Evolutionary conservation across 2,329 filamentous ascomycete species (phyloP), one percentile per base, ranked within the genome.

Genomic region (Colletotrichum viniferum): DNA sequence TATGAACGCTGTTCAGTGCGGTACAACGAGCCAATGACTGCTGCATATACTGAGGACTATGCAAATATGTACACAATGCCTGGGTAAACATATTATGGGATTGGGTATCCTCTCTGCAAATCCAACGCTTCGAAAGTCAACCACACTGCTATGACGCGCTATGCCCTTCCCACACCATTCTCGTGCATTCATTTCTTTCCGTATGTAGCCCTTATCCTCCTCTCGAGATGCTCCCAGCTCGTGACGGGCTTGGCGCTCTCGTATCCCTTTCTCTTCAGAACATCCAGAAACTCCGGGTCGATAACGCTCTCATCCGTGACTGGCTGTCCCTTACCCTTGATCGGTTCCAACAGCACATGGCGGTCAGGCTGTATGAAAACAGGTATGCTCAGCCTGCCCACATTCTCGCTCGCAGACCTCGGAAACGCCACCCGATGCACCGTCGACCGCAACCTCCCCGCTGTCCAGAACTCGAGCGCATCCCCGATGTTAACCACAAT

Each of bases 391-490:
- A 77, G n/a, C 55, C 76, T 32, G 2, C 67, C 74, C 1, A 77
- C 76, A 16, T 77, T 77, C 68, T 77, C 76, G 3, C 69, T 64
- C 8, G 67, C 71, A 2, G 64, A 69, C 21, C 76, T 26, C 14
- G 88, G 85, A 77, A 98, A 97, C 0, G 96, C 92, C 28, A 98
- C 97, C 7, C 96, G 89, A 82, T 98, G 97, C 7, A 98, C 92
- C 0, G 96, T 98, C 78, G 93, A 96, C 79, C 95, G 94, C 76
- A 98, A 88, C 63, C 98, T 84, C 0, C 96, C 96, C 77, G 94
- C 93, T 1, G 97, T 98, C 96, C 96, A 98, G 83, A 97, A 97
- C 36, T 92, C 94, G 76, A 93, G 86, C 81, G 94, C 81, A 81
- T 93, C 86, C 83, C 94, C 85, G 84, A 96, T 90, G 87, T 97